Percentiles rank a stretch among this genome's conserved stretches.
Conservation (phyloP, 192 early-diverging fungal genomes). For the Podochytrium sp. region DNA sequence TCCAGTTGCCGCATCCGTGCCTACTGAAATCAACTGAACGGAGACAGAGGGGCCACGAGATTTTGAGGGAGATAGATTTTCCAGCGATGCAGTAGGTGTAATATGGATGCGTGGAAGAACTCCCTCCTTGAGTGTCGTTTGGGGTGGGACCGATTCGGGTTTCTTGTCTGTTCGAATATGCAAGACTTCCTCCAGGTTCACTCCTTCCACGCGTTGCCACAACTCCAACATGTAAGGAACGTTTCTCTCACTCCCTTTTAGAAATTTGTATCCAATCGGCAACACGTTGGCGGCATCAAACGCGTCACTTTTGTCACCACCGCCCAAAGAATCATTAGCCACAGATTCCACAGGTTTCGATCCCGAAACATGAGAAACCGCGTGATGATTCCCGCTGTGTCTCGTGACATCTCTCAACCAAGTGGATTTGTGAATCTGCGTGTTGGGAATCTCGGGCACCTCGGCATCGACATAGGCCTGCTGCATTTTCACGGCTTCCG, state of each 20-base stretch:
- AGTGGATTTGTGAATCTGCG: slow-evolving; percentile 31
- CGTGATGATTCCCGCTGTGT: background rate
- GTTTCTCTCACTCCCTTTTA: slow-evolving; percentile 31
- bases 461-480: background rate
- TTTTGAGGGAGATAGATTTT: too few relatives aligned
- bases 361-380: background rate
- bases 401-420: slow-evolving; percentile 32
- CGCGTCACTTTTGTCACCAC: background rate
- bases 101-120: too few relatives aligned
- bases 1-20: too few relatives aligned
- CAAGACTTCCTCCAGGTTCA: slow-evolving; percentile 34
- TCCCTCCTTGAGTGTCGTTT: too few relatives aligned
- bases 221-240: slow-evolving; percentile 56
- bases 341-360: background rate
- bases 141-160: background rate
- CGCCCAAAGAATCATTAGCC: background rate
- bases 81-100: too few relatives aligned
- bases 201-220: slow-evolving; percentile 47
- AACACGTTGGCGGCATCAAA: background rate
- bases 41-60: too few relatives aligned
- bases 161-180: background rate
- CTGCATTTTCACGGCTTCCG: background rate
- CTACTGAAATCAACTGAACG: too few relatives aligned
- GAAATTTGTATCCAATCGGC: background rate
- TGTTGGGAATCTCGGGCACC: background rate